Evolutionary conservation across 208 protist species (phyloP), one percentile per base, ranked within the genome.

Genomic region (Acanthamoeba sp.): DNA sequence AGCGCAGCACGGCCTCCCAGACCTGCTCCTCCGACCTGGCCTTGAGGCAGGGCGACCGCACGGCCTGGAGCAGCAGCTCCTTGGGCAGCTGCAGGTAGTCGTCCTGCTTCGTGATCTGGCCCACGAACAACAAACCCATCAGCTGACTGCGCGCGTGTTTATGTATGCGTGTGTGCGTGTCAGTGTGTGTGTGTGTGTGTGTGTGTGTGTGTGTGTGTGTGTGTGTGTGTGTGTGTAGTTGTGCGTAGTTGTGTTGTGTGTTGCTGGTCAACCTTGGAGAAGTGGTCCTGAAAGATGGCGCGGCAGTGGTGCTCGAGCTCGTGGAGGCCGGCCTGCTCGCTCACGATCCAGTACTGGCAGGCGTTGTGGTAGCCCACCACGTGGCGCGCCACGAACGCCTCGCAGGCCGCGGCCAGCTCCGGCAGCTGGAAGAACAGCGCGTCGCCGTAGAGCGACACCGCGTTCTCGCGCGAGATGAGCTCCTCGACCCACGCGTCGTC

Each of bases 381-480:
- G 36, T 76, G 66, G 10, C 36, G 66, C 36, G 66, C 66, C 29
- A 76, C 29, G 66, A 76, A 76, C 1, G n/a, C 36, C 66, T 76
- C 66, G 36, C 66, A 76, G 5, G 66, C 29, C 66, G 36, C 36
- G 27, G 66, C 66, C 66, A 76, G 36, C 29, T 38, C 16, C 32
- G 66, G 66, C 32, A 76, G 66, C 36, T 76, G 66, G 29, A 76
- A 76, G 66, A 76, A 76, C 36, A 76, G n/a, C n/a, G 66, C 66
- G 66, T 76, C 66, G 36, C 36, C 66, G 36, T 76, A 40, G 32
- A 76, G 66, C 66, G 66, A 29, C 36, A 76, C 32, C 29, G 66
- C 66, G 20, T 76, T 76, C 29, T 76, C 66, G 22, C 66, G 22
- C 66, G 66, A 40, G 29, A 76, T 38, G 27, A 76, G n/a, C 16